Base-by-base conservation (phyloP, 352 stramenopile genomes). In the Globisporangium acanthophoron region DNA sequence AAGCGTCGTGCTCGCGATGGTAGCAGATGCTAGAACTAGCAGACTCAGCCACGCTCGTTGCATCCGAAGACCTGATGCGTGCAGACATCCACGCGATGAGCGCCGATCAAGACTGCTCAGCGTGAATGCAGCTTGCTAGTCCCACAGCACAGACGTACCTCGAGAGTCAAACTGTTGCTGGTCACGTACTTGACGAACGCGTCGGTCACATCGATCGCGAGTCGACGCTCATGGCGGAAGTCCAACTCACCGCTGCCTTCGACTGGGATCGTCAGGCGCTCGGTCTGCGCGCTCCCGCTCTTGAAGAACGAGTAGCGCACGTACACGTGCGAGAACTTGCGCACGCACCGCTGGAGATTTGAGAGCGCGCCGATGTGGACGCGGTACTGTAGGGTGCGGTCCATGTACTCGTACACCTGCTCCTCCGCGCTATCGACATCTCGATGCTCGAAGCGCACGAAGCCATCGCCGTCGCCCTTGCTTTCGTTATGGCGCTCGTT, bases 181-280 rank as follows among this genome's bases (percentile, higher is more conserved):
- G 62, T 55, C 37, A 85, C 29, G 48, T 85, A 88, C 58, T 84
- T 80, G 52, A 76, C 66, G 39, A 85, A 64, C 13, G 65, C 59
- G 29, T 82, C 73, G 12, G 56, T 82, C 43, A 88, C 75, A 53
- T 84, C 75, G 16, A 84, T 73, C 20, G 69, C 58, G 45, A 85
- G 70, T 39, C 58, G 57, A 39, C 67, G 70, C 44, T 71, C 54
- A 33, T 67, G 46, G n/a, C 46, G 41, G 8, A 80, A 50, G n/a
- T 37, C 11, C 3, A 59, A 57, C 13, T 51, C 39, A 27, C 62
- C 50, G 24, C 47, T 49, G 37, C 27, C 7, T n/a, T 51, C 55
- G 21, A 48, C 35, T 40, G 11, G 54, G 41, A 79, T 49, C 3
- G 20, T 4, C 43, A 75, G 57, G 12, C 16, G 27, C 13, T 64